These are phyloP conservation scores for Corinectria fuckeliana DNA, from an alignment of 2,329 filamentous ascomycete species.

Conservation along the genomic window DNA sequence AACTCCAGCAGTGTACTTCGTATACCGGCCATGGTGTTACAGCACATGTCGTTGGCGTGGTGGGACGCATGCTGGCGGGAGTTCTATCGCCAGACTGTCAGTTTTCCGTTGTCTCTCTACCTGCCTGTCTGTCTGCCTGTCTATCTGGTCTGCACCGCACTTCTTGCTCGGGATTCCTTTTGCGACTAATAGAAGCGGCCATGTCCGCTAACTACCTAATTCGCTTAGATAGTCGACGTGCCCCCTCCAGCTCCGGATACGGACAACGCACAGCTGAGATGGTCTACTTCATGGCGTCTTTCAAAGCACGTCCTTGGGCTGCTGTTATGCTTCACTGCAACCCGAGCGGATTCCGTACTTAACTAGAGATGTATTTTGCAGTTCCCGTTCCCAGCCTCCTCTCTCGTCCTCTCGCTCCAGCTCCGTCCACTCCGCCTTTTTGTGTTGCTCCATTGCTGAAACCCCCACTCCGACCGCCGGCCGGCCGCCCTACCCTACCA, in stretches of 20 bases:
- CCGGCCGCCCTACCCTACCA: neutral
- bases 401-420: neutral
- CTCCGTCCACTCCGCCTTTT: neutral
- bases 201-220: too few relatives aligned
- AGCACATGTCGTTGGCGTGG: neutral
- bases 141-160: neutral
- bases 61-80: neutral
- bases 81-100: neutral
- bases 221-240: neutral
- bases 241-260: neutral
- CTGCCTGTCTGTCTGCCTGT: neutral
- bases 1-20: neutral
- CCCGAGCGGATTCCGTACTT: too few relatives aligned
- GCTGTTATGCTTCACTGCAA: too few relatives aligned
- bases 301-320: too few relatives aligned
- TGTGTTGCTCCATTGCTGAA: neutral
- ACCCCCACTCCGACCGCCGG: neutral
- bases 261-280: neutral
- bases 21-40: neutral
- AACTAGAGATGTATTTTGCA: neutral
- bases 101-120: neutral
- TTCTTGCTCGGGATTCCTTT: neutral
- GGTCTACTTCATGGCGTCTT: too few relatives aligned
- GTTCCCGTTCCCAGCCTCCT: neutral
- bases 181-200: neutral